These are phyloP conservation scores for Oehlia diaphana DNA, from an alignment of 192 early-diverging fungal genomes.

Conservation along the genomic window DNA sequence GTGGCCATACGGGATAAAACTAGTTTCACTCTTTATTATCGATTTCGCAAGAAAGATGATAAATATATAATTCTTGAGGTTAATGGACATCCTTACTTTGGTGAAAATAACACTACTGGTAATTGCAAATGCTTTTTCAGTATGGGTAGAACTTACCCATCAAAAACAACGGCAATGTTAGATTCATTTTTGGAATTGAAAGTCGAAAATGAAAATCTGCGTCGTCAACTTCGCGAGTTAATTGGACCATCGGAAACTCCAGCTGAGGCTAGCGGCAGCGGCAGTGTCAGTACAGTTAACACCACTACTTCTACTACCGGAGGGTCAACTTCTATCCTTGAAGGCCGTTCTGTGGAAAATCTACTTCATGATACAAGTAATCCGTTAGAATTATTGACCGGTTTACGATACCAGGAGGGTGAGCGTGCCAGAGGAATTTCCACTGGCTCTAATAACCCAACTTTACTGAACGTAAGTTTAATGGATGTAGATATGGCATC, in stretches of 20 bases:
- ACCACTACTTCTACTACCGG: neutral
- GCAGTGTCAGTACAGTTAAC: neutral
- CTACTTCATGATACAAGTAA: constrained; percentile 16
- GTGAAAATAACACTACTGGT: constrained; percentile 31
- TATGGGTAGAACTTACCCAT: constrained; percentile 46
- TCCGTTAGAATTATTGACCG: constrained; percentile 29
- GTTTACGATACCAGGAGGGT: constrained; percentile 30
- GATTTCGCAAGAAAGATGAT: constrained; percentile 48
- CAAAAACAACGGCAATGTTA: constrained; percentile 39
- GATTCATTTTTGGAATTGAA: constrained; percentile 51
- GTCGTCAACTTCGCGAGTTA: constrained; percentile 32
- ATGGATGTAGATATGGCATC: constrained; percentile 28
- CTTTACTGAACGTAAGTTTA: constrained; percentile 28
- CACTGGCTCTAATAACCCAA: constrained; percentile 12
- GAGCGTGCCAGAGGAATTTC: constrained; percentile 32
- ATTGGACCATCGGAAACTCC: constrained; percentile 28
- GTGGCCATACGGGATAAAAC: constrained; percentile 36
- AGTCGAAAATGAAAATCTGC: constrained; percentile 45
- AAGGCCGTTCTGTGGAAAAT: neutral
- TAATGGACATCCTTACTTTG: constrained; percentile 42
- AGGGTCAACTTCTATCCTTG: neutral
- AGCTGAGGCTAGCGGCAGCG: constrained; percentile 21
- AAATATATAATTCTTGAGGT: constrained; percentile 44
- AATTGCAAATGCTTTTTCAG: constrained; percentile 41
- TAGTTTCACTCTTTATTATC: constrained; percentile 43